Evolutionary conservation across 2,329 filamentous ascomycete species (phyloP).

Genomic region (Sarocladium kiliense): DNA sequence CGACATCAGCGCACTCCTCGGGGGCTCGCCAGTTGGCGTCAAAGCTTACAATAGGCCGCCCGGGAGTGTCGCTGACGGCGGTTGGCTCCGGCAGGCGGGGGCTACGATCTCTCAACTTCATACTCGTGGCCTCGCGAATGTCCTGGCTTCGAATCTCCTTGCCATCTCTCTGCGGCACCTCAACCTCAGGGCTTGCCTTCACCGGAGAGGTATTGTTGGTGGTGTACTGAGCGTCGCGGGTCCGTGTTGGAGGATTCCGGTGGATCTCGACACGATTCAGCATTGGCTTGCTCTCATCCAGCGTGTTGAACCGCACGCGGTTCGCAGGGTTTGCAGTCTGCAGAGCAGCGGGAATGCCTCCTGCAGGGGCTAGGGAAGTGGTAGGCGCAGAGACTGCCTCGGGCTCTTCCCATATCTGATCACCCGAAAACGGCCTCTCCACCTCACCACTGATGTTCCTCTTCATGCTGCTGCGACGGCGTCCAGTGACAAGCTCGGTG

Average conservation of each 20-base stretch:
- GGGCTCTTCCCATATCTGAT: constrained; percentile 88
- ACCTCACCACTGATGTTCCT: constrained; percentile 67
- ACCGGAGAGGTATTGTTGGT: constrained; percentile 48
- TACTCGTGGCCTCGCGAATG: constrained; percentile 84
- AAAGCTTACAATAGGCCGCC: constrained; percentile 96
- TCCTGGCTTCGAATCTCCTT: constrained; percentile 82
- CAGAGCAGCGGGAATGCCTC: constrained; percentile 17
- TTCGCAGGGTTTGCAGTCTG: constrained; percentile 27
- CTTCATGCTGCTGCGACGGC: constrained; percentile 60
- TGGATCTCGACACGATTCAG: constrained; percentile 67
- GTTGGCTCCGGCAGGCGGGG: constrained; percentile 81
- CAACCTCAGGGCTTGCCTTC: constrained; percentile 27
- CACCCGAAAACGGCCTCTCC: constrained; percentile 62
- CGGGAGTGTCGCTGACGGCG: constrained; percentile 83
- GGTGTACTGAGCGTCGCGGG: constrained; percentile 74
- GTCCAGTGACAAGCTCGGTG: constrained; percentile 25
- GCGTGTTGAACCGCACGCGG: constrained; percentile 33
- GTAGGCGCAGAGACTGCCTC: constrained; percentile 33
- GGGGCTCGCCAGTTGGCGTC: constrained; percentile 74
- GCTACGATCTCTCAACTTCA: constrained; percentile 81
- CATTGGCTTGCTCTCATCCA: constrained; percentile 37
- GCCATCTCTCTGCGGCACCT: constrained; percentile 64
- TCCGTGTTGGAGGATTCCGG: constrained; percentile 77
- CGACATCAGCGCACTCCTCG: constrained; percentile 65
- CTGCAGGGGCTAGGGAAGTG: constrained; percentile 23